These are phyloP conservation scores for Begonia masoniana DNA, from an alignment of 306 rosid genomes.

Conservation along the genomic window DNA sequence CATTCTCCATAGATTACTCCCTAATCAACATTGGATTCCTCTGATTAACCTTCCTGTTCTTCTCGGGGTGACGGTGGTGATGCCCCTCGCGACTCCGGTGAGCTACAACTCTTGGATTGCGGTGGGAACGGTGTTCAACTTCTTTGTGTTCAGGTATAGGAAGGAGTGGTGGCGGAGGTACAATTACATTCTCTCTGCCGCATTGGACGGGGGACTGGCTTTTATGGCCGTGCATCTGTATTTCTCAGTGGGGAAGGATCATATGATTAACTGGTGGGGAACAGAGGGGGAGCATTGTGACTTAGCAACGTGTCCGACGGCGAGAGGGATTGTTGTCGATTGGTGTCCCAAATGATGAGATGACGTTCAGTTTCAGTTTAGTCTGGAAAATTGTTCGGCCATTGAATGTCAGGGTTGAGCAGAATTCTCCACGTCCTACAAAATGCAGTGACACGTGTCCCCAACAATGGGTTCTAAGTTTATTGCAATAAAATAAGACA, in stretches of 20 bases:
- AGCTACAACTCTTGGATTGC: conserved; percentile 72
- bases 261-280: conserved; percentile 64
- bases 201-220: conserved; percentile 80
- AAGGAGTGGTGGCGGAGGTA: conserved; percentile 89
- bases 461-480: too few relatives aligned
- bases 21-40: conserved; percentile 61
- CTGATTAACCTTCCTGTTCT: conserved; percentile 79
- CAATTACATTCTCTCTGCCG: conserved; percentile 73
- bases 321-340: conserved; percentile 36
- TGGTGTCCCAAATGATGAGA: conserved; percentile 29
- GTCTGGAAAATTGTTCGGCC: too few relatives aligned
- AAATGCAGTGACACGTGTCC: too few relatives aligned
- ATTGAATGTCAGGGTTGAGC: too few relatives aligned
- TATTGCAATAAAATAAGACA: too few relatives aligned
- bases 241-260: conserved; percentile 41
- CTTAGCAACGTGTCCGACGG: conserved; percentile 57
- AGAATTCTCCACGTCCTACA: too few relatives aligned
- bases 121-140: conserved; percentile 65
- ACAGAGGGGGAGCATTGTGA: conserved; percentile 58
- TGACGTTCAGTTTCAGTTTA: too few relatives aligned
- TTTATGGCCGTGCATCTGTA: conserved; percentile 65
- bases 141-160: conserved; percentile 61
- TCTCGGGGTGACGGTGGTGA: conserved; percentile 59
- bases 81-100: conserved; percentile 73
- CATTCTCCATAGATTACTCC: conserved; percentile 55